These are phyloP conservation scores for Austroboletus niveus DNA, from an alignment of 1,284 basidiomycete species.

Conservation along the genomic window DNA sequence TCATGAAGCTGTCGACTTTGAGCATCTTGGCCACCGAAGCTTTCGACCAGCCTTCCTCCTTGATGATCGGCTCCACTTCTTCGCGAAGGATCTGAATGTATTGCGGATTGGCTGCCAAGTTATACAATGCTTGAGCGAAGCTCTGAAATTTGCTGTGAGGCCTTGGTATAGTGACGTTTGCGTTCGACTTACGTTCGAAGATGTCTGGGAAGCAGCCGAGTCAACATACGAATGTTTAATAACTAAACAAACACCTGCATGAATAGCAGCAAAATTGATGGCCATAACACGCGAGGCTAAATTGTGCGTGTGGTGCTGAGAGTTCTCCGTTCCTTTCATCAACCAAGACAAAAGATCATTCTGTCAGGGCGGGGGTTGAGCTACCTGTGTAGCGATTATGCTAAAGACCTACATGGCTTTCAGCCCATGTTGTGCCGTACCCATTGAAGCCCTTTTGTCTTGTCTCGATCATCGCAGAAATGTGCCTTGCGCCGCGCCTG, in stretches of 20 bases:
- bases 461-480: slow-evolving; percentile 37
- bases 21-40: slow-evolving; percentile 38
- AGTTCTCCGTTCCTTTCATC: slow-evolving; percentile 36
- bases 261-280: slow-evolving; percentile 43
- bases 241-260: slow-evolving; percentile 16
- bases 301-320: slow-evolving; percentile 27
- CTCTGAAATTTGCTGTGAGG: slow-evolving; percentile 10
- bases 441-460: slow-evolving; percentile 31
- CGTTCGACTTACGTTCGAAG: slow-evolving; percentile 3
- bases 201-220: slow-evolving; percentile 1
- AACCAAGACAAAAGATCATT: slow-evolving; percentile 46
- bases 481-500: slow-evolving; percentile 23
- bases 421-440: slow-evolving; percentile 35
- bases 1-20: slow-evolving; percentile 48
- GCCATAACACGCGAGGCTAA: slow-evolving; percentile 35
- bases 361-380: slow-evolving; percentile 17
- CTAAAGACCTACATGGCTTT: slow-evolving; percentile 34
- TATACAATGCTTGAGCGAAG: slow-evolving; percentile 37
- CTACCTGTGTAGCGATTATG: neutral
- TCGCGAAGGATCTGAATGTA: slow-evolving; percentile 39
- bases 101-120: slow-evolving; percentile 38
- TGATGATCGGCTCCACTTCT: slow-evolving; percentile 40
- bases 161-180: neutral
- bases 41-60: slow-evolving; percentile 45
- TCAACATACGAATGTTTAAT: neutral